Conservation (phyloP, 352 stramenopile genomes). For the Pythium pyrilobum region DNA sequence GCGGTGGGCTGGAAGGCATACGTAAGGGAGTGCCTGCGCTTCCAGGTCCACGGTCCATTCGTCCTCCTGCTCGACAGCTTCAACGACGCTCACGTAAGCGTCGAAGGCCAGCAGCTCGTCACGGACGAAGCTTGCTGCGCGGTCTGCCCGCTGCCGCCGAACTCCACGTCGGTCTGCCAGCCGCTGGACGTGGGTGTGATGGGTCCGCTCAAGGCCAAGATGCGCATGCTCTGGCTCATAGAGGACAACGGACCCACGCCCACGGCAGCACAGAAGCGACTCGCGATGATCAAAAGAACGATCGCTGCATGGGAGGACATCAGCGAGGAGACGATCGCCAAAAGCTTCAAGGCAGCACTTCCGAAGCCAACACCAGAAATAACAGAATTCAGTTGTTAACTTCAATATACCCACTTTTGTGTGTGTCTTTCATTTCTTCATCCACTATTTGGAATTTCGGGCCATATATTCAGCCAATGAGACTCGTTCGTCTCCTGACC, state of each 20-base stretch:
- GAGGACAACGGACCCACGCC: neutral
- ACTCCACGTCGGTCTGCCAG: constrained; percentile 14
- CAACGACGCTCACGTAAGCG: constrained; percentile 11
- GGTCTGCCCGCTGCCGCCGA: constrained; percentile 4
- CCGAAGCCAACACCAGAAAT: neutral
- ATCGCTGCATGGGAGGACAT: neutral
- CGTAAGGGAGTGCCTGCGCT: neutral
- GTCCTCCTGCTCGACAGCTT: constrained; percentile 22
- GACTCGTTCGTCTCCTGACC: neutral
- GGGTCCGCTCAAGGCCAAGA: constrained; percentile 3
- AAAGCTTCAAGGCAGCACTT: constrained; percentile 2
- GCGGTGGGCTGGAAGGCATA: constrained; percentile 1
- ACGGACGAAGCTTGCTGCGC: neutral
- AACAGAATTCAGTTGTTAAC: neutral
- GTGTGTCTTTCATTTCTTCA: neutral
- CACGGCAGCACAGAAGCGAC: neutral
- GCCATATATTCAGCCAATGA: neutral
- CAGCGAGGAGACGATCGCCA: constrained; percentile 1
- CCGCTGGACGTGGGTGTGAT: constrained; percentile 15
- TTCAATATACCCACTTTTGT: neutral
- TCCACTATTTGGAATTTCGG: neutral
- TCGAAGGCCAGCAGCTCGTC: neutral
- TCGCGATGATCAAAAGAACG: neutral
- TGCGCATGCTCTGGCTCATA: constrained; percentile 15
- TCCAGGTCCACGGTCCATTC: neutral